Percentiles rank a stretch among this genome's conserved stretches.
These are phyloP conservation scores for Schizophyllum commune DNA, from an alignment of 1,284 basidiomycete genomes.

Conservation along the genomic window DNA sequence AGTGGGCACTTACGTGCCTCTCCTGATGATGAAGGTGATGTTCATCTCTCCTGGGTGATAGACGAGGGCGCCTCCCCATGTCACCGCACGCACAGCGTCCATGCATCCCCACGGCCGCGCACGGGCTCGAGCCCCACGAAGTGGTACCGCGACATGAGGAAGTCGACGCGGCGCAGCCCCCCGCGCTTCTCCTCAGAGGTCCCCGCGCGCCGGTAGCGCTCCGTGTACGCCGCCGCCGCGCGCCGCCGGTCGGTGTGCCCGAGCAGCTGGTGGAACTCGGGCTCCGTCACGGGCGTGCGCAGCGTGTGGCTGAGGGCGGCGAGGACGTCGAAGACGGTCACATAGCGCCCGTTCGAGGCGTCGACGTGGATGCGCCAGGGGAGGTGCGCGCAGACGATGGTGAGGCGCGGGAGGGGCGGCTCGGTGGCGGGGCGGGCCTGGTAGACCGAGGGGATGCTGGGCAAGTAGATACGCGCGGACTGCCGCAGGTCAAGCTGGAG, in stretches of 20 bases:
- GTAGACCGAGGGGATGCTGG: background rate
- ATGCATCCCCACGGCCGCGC: background rate
- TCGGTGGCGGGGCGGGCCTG: background rate
- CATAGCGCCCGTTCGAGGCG: background rate
- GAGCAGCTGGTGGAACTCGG: background rate
- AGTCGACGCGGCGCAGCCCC: background rate
- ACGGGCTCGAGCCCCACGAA: background rate
- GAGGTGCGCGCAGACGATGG: background rate
- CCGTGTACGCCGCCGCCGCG: background rate
- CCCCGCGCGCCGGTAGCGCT: background rate
- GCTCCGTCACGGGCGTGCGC: background rate
- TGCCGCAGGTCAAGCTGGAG: background rate
- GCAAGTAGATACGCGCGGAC: background rate
- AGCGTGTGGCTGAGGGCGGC: background rate
- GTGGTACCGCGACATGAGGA: background rate
- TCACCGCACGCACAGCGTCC: background rate
- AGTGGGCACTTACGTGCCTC: too few species aligned
- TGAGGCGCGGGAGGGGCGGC: background rate
- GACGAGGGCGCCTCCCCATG: background rate
- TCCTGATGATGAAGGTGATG: background rate
- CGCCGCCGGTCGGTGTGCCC: background rate
- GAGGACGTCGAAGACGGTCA: background rate
- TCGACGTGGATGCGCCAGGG: background rate
- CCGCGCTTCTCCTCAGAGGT: background rate
- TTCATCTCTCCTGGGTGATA: background rate